phyloP scores from a whole-genome alignment of 2,329 filamentous ascomycete genomes.

The Hypomyces perniciosus region DNA sequence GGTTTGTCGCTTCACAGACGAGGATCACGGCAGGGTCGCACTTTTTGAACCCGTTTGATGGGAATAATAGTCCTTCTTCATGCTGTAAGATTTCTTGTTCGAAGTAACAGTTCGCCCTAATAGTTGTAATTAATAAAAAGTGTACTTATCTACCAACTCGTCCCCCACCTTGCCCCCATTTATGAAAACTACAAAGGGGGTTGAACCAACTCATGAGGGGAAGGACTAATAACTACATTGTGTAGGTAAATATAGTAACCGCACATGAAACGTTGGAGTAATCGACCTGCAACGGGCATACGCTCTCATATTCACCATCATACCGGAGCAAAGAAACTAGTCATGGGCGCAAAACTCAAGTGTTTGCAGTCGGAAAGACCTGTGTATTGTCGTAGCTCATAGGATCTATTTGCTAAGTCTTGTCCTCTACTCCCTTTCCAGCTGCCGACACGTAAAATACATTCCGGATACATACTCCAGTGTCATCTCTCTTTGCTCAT shows the following conservation, averaged over 20 bases:
- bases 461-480: conserved; percentile 6
- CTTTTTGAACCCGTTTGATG: background rate
- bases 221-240: too few species aligned
- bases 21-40: conserved; percentile 20
- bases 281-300: too few species aligned
- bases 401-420: conserved; percentile 15
- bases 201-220: too few species aligned
- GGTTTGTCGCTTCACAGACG: conserved; percentile 16
- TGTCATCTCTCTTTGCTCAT: conserved; percentile 7
- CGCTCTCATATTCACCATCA: background rate
- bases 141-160: too few species aligned
- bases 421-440: conserved; percentile 2
- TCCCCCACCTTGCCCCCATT: too few species aligned
- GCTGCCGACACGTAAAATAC: conserved; percentile 6
- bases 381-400: conserved; percentile 21
- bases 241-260: too few species aligned
- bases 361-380: conserved; percentile 3
- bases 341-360: background rate
- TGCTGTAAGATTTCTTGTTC: conserved; percentile 1
- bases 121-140: too few species aligned
- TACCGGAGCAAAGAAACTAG: background rate
- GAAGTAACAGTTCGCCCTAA: background rate
- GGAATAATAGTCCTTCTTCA: conserved; percentile 15
- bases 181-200: too few species aligned
- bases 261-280: too few species aligned